Evolutionary conservation across 768 basidiomycete genomes (phyloP).

Genomic region (Rhodocollybia butyracea): DNA sequence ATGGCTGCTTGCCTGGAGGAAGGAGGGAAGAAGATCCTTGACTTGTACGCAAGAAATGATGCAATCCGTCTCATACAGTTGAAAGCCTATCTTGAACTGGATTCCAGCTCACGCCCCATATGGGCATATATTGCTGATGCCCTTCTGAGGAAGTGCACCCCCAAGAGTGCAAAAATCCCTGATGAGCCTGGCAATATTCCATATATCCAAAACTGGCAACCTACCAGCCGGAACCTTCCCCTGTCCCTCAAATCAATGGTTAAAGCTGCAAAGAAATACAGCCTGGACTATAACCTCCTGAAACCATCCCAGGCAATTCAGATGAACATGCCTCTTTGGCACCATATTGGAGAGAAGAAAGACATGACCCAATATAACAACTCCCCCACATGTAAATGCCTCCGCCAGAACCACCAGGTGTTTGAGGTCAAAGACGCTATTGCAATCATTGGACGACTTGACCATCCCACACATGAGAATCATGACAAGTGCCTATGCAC

Average conservation of each 20-base stretch:
- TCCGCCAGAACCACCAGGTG: slow-evolving; percentile 5
- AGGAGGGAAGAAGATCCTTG: slow-evolving; percentile 12
- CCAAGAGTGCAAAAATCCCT: too few relatives aligned
- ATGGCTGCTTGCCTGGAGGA: not conserved
- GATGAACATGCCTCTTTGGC: slow-evolving; percentile 12
- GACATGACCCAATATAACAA: slow-evolving; percentile 6
- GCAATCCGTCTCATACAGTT: slow-evolving; percentile 5
- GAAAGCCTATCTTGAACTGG: slow-evolving; percentile 2
- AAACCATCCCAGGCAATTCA: not conserved
- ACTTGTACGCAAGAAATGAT: slow-evolving; percentile 9
- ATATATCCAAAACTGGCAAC: slow-evolving; percentile 7
- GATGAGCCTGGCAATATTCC: not conserved
- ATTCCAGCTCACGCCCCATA: not conserved
- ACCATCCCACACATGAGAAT: not conserved
- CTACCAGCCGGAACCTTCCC: not conserved
- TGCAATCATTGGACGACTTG: not conserved
- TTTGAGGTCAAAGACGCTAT: slow-evolving; percentile 5
- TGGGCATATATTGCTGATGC: not conserved
- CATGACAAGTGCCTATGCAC: slow-evolving; percentile 3
- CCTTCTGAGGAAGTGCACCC: not conserved
- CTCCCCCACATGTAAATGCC: not conserved
- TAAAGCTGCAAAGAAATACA: slow-evolving; percentile 3
- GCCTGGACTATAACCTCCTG: not conserved
- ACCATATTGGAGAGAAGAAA: slow-evolving; percentile 3
- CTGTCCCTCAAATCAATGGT: not conserved